Conservation (phyloP, 805 yeast genomes). For the Danielia reshetovae region DNA sequence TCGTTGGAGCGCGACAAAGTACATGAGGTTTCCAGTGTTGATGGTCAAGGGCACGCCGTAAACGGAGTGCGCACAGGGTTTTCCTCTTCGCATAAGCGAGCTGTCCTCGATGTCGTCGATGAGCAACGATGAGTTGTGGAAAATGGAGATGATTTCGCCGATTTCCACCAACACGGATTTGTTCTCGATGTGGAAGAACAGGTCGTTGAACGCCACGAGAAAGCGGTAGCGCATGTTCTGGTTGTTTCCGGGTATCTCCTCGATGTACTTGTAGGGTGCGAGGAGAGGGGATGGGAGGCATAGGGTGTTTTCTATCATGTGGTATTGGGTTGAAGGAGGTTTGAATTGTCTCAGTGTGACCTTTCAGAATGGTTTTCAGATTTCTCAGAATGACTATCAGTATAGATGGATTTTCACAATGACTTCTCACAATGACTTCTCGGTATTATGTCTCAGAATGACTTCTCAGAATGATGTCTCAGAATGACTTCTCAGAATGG, state of each 20-base stretch:
- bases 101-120: slow-evolving; percentile 89
- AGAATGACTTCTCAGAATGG: too few relatives aligned
- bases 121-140: slow-evolving; percentile 33
- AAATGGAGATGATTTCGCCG: slow-evolving; percentile 27
- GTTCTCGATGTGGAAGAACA: slow-evolving; percentile 27
- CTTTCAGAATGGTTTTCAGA: too few relatives aligned
- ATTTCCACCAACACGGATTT: slow-evolving; percentile 20
- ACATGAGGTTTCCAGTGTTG: slow-evolving; percentile 79
- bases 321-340: too few relatives aligned
- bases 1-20: slow-evolving; percentile 63
- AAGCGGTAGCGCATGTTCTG: slow-evolving; percentile 27
- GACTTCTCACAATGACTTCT: too few relatives aligned
- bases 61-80: slow-evolving; percentile 71
- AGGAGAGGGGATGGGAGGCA: neutral
- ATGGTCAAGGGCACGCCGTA: slow-evolving; percentile 79
- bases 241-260: slow-evolving; percentile 31
- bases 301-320: too few relatives aligned
- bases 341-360: too few relatives aligned
- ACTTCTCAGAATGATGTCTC: too few relatives aligned
- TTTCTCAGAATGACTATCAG: too few relatives aligned
- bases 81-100: slow-evolving; percentile 68
- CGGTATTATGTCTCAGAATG: too few relatives aligned
- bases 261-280: slow-evolving; percentile 29
- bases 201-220: slow-evolving; percentile 30
- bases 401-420: too few relatives aligned